Percentiles rank a stretch among this genome's conserved stretches.
Conservation (phyloP, 2,329 filamentous ascomycete species). For the Penicillium verrucosum region DNA sequence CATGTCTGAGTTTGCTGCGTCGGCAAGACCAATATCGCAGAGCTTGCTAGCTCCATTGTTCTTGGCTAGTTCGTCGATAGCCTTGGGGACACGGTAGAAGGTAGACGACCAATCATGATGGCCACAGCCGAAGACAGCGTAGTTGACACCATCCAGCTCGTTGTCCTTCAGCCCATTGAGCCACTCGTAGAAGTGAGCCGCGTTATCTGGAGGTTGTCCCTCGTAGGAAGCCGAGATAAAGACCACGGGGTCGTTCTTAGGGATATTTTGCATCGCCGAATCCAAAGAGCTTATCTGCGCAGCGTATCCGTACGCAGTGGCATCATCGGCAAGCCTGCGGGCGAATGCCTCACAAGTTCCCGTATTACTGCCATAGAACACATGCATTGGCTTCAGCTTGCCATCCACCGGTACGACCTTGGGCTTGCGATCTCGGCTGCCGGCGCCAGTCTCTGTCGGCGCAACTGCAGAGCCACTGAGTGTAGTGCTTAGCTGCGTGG, state of each 20-base stretch:
- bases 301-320: conserved; percentile 57
- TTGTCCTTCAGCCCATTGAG: conserved; percentile 53
- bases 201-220: conserved; percentile 71
- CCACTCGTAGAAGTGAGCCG: conserved; percentile 66
- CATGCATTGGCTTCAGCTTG: conserved; percentile 52
- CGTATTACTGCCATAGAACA: conserved; percentile 71
- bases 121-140: conserved; percentile 69
- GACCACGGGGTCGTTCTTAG: conserved; percentile 60
- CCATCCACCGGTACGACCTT: conserved; percentile 12
- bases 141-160: conserved; percentile 57
- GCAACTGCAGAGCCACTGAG: conserved; percentile 26
- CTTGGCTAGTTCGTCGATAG: conserved; percentile 56
- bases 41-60: conserved; percentile 51
- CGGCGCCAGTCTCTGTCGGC: conserved; percentile 8
- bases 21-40: conserved; percentile 53
- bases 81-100: conserved; percentile 64
- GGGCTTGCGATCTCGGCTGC: conserved; percentile 22
- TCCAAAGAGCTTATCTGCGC: conserved; percentile 59
- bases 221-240: conserved; percentile 72
- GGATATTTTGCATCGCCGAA: conserved; percentile 58
- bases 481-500: conserved; percentile 41
- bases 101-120: conserved; percentile 55
- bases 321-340: conserved; percentile 59
- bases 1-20: conserved; percentile 63
- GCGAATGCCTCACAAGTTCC: conserved; percentile 72